phyloP scores from a whole-genome alignment of 129 eudicot genomes.

The Lactuca saligna region DNA sequence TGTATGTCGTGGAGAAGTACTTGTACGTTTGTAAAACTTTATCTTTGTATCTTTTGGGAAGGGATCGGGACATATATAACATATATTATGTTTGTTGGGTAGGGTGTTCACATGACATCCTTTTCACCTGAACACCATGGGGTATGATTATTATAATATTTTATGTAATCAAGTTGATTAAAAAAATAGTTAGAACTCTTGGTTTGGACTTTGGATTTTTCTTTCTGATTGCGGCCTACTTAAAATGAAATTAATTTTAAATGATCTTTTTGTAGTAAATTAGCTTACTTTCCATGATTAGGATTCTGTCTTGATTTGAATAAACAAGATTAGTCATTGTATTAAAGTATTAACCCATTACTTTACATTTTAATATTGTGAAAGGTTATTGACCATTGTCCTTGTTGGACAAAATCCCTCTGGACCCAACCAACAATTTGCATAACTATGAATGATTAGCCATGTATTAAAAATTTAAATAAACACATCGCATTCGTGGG shows the following conservation, averaged over 20 bases:
- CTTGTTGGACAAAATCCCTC: conserved; percentile 32
- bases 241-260: not conserved
- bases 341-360: not conserved
- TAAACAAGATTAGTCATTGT: conserved; percentile 27
- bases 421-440: conserved; percentile 27
- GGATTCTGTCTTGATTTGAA: conserved; percentile 20
- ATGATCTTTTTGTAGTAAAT: conserved; percentile 24
- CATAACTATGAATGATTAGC: conserved; percentile 29
- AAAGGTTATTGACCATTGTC: conserved; percentile 30
- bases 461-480: conserved; percentile 7
- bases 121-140: conserved; percentile 37
- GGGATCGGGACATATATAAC: conserved; percentile 6
- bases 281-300: conserved; percentile 39
- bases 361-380: not conserved
- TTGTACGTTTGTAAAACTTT: not conserved
- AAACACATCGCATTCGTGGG: conserved; percentile 22
- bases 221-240: conserved; percentile 23
- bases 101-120: conserved; percentile 36
- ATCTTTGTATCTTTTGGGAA: not conserved
- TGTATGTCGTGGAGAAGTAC: not conserved
- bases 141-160: conserved; percentile 24
- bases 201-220: conserved; percentile 27
- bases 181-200: conserved; percentile 19
- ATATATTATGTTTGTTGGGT: conserved; percentile 26
- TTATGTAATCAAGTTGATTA: conserved; percentile 31